Conservation (phyloP, 805 yeast genomes). For the Pichia exigua region DNA sequence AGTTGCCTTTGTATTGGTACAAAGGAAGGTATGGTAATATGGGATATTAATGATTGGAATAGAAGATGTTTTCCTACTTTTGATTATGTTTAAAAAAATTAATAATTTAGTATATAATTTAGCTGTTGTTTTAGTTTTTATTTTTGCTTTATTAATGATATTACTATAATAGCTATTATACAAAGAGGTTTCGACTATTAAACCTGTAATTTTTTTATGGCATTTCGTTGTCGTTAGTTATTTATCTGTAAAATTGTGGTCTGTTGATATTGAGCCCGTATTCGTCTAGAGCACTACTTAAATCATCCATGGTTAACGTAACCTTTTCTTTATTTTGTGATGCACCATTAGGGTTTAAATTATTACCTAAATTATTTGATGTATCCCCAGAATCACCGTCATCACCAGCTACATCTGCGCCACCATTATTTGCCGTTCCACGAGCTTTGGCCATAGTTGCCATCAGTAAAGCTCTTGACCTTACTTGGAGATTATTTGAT, state of each 20-base stretch:
- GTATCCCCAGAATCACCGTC: constrained; percentile 26
- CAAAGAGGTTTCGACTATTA: neutral
- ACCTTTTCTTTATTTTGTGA: constrained; percentile 42
- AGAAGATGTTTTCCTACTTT: constrained; percentile 55
- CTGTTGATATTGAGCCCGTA: constrained; percentile 74
- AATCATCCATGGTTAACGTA: constrained; percentile 86
- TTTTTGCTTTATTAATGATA: neutral
- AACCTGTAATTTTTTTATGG: too few relatives aligned
- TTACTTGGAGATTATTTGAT: constrained; percentile 75
- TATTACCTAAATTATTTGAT: constrained; percentile 16
- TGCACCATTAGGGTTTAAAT: constrained; percentile 5
- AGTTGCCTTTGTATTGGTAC: constrained; percentile 52
- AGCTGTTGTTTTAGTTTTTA: neutral
- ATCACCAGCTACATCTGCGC: neutral
- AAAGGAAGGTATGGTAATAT: constrained; percentile 57
- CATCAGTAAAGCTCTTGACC: constrained; percentile 66
- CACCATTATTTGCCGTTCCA: constrained; percentile 10
- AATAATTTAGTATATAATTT: neutral
- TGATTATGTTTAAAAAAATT: constrained; percentile 30
- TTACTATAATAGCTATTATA: neutral
- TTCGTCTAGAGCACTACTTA: constrained; percentile 87
- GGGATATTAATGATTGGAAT: constrained; percentile 62
- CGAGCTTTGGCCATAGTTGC: constrained; percentile 40
- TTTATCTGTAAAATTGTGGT: constrained; percentile 86
- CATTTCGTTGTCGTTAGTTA: too few relatives aligned